These are phyloP conservation scores for Bacterosira constricta DNA, from an alignment of 108 stramenopile species.

Conservation along the genomic window DNA sequence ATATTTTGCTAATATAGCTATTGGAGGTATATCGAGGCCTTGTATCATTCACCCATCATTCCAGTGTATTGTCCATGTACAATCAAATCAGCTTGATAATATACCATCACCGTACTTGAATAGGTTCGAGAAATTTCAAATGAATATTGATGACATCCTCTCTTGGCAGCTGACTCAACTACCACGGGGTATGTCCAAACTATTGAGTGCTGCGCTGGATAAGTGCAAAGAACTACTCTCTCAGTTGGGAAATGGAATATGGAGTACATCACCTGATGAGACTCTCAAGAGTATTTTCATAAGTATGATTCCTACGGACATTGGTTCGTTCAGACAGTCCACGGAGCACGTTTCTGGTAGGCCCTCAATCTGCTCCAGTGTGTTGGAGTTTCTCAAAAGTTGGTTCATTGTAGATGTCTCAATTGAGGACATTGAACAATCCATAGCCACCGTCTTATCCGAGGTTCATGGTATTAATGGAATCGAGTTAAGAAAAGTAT, in stretches of 20 bases:
- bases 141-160: conserved; percentile 41
- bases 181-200: conserved; percentile 7
- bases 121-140: conserved; percentile 46
- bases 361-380: not conserved
- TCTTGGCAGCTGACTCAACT: conserved; percentile 10
- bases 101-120: conserved; percentile 49
- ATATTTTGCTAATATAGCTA: conserved; percentile 47
- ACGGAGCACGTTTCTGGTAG: not conserved
- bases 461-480: not conserved
- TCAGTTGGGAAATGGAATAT: conserved; percentile 8
- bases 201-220: conserved; percentile 1
- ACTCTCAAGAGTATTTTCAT: conserved; percentile 35
- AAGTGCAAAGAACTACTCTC: conserved; percentile 7
- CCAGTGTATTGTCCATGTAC: conserved; percentile 37
- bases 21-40: conserved; percentile 41
- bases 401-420: conserved; percentile 3
- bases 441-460: not conserved
- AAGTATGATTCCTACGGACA: conserved; percentile 12
- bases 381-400: not conserved
- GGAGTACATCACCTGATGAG: conserved; percentile 15
- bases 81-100: conserved; percentile 14
- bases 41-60: conserved; percentile 21
- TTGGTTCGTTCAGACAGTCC: not conserved
- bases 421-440: not conserved
- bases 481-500: conserved; percentile 13